These are phyloP conservation scores for Venturiaceae sp. DNA, from an alignment of 2,329 filamentous ascomycete species.

Conservation along the genomic window DNA sequence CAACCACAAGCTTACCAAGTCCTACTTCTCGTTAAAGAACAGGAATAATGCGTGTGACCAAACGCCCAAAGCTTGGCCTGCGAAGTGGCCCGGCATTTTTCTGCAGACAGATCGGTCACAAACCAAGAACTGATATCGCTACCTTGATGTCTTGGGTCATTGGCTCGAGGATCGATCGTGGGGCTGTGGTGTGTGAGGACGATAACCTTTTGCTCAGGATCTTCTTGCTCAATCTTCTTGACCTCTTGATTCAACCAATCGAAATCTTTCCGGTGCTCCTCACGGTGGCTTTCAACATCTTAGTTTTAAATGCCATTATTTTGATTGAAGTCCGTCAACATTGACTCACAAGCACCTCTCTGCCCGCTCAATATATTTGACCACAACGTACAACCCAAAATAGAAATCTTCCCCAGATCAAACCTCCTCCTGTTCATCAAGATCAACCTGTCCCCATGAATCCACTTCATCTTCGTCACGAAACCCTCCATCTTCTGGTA, in stretches of 20 bases:
- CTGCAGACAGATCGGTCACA: slow-evolving; percentile 26
- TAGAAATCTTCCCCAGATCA: slow-evolving; percentile 12
- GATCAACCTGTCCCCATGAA: slow-evolving; percentile 11
- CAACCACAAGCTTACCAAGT: slow-evolving; percentile 22
- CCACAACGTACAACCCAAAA: slow-evolving; percentile 16
- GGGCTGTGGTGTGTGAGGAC: slow-evolving; percentile 8
- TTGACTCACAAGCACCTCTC: neutral
- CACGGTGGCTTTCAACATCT: slow-evolving; percentile 28
- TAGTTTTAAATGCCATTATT: slow-evolving; percentile 21
- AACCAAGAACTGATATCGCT: slow-evolving; percentile 23
- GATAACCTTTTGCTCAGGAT: slow-evolving; percentile 7
- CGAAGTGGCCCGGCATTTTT: slow-evolving; percentile 26
- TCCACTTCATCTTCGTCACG: slow-evolving; percentile 8
- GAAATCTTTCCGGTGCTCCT: slow-evolving; percentile 29
- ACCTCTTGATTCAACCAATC: slow-evolving; percentile 7
- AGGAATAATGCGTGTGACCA: slow-evolving; percentile 41
- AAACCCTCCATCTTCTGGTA: slow-evolving; percentile 10
- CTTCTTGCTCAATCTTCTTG: neutral
- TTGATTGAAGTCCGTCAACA: slow-evolving; percentile 14
- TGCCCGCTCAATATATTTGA: slow-evolving; percentile 9
- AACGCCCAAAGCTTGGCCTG: slow-evolving; percentile 37
- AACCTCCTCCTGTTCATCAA: slow-evolving; percentile 13
- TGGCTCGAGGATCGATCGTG: neutral
- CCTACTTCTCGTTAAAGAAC: slow-evolving; percentile 25
- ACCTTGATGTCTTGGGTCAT: slow-evolving; percentile 23